Percentiles rank a stretch among this genome's conserved stretches.
phyloP scores from a whole-genome alignment of 2,329 filamentous ascomycete species.

The Xylariomycetidae sp. region DNA sequence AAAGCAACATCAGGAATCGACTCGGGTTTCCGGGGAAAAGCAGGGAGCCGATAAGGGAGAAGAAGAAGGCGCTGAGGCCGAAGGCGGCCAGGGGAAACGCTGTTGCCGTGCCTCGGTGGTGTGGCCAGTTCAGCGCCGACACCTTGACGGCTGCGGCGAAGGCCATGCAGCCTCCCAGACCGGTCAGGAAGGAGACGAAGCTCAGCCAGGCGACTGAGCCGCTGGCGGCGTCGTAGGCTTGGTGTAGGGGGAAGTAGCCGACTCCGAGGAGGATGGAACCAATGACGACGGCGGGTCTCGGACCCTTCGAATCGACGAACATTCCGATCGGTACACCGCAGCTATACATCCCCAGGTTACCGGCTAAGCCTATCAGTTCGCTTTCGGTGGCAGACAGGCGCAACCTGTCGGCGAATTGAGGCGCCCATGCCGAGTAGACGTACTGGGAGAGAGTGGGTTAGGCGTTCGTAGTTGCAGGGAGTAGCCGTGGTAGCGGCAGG shows the following conservation, averaged over 20 bases:
- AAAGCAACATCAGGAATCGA: slow-evolving; percentile 72
- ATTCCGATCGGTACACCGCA: slow-evolving; percentile 85
- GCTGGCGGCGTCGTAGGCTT: slow-evolving; percentile 65
- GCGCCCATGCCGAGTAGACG: slow-evolving; percentile 96
- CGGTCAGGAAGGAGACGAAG: slow-evolving; percentile 79
- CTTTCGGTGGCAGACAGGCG: slow-evolving; percentile 86
- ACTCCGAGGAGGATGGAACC: slow-evolving; percentile 66
- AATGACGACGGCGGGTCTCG: slow-evolving; percentile 68
- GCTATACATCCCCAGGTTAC: slow-evolving; percentile 91
- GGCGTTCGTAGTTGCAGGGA: neutral
- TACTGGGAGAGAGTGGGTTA: slow-evolving; percentile 51
- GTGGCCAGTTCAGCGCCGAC: slow-evolving; percentile 86
- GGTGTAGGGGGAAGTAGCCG: slow-evolving; percentile 82
- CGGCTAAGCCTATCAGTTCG: slow-evolving; percentile 81
- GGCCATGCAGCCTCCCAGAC: slow-evolving; percentile 84
- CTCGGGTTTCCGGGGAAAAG: slow-evolving; percentile 80
- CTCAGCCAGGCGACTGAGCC: slow-evolving; percentile 60
- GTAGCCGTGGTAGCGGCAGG: slow-evolving; percentile 7
- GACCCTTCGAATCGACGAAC: slow-evolving; percentile 76
- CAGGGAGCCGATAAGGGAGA: slow-evolving; percentile 71
- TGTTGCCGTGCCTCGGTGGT: slow-evolving; percentile 86
- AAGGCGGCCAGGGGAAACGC: slow-evolving; percentile 91
- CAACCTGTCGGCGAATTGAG: slow-evolving; percentile 84
- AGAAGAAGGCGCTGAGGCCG: slow-evolving; percentile 93
- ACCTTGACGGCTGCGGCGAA: slow-evolving; percentile 82